Evolutionary conservation across 805 yeast species (phyloP), one percentile per base, ranked within the genome.

Genomic region (Zygosaccharomyces rouxii): DNA sequence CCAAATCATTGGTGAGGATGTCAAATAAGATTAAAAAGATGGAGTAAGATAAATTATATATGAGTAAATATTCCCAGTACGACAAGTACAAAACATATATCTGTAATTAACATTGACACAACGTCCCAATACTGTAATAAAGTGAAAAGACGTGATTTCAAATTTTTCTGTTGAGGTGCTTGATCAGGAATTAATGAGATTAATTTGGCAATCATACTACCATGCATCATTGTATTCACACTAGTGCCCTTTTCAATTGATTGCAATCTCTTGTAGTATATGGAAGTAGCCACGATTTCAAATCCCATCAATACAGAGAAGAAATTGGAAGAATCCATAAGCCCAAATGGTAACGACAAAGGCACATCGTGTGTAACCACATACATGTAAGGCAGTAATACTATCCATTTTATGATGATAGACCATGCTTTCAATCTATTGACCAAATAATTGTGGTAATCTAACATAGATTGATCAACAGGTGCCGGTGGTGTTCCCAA

Each of bases 1-100:
- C 66, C 80, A 88, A 64, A 82, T 89, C 44, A 73, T 87, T 35
- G 92, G 92, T 23, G 68, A 74, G 50, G 88, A 85, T 58, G 74
- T 71, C 48, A 66, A 69, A 56, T 67, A 41, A 46, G 37, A 40
- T 16, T 25, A 44, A 28, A 45, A 25, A 25, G 28, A 11, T 4
- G 28, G 3, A 25, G 28, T 11, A 25, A 25, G 28, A 35, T 18
- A 39, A 31, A 31, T 43, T 47, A 52, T 37, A 57, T 44, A 42
- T 59, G 62, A 38, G 52, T 49, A 44, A 64, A 50, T 21, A 66
- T 21, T 26, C 70, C 70, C 44, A 65, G 48, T 19, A 56, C 52
- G 5, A 67, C 50, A 26, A 67, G 49, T 11, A 64, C 64, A 50
- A 67, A 65, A 23, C 67, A 63, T 25, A 67, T 40, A 49, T 67